These are phyloP conservation scores for Aspergillus pseudoviridinutans DNA, from an alignment of 2,329 filamentous ascomycete genomes.

Conservation along the genomic window DNA sequence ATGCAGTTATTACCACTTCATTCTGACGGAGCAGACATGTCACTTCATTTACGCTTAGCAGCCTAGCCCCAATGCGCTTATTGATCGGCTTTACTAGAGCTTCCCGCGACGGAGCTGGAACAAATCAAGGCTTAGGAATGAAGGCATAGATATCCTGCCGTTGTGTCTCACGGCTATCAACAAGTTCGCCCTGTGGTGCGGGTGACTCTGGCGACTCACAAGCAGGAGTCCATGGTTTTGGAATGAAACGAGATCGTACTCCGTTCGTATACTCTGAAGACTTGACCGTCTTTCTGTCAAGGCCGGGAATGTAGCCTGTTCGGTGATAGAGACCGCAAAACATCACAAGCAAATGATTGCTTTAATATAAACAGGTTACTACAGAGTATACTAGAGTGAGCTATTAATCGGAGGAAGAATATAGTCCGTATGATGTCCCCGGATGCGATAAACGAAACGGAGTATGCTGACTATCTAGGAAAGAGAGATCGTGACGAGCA, in stretches of 20 bases:
- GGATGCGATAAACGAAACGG: neutral
- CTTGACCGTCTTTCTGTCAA: neutral
- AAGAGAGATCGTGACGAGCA: too few relatives aligned
- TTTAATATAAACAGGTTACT: neutral
- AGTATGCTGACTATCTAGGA: neutral
- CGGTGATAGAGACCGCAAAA: neutral
- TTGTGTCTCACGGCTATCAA: neutral
- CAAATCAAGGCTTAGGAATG: neutral
- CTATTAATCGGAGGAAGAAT: neutral
- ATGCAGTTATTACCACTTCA: neutral
- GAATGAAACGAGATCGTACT: too few relatives aligned
- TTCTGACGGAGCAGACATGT: neutral
- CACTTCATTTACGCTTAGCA: neutral
- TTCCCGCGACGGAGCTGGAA: neutral
- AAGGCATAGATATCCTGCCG: neutral
- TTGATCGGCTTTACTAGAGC: neutral
- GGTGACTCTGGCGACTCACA: too few relatives aligned
- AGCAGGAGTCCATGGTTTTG: too few relatives aligned
- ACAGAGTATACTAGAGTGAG: neutral
- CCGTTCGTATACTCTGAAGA: neutral
- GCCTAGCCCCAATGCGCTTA: neutral
- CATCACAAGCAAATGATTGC: neutral
- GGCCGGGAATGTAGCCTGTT: neutral
- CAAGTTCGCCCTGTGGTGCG: neutral
- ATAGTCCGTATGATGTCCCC: neutral